These are phyloP conservation scores for Salix udensis DNA, from an alignment of 345 rosid species.

Conservation along the genomic window DNA sequence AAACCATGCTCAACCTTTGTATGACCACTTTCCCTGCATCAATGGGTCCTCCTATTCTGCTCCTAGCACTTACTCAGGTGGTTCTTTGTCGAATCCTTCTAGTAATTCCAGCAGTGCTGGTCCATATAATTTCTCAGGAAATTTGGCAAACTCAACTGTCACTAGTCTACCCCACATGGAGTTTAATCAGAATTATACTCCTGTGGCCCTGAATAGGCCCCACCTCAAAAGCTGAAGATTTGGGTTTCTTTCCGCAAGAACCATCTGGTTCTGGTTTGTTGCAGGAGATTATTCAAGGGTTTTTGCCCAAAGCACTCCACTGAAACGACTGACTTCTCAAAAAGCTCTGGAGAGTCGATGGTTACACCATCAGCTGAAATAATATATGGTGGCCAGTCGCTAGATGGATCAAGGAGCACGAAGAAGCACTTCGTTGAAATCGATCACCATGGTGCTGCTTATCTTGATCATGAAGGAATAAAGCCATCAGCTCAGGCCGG, in stretches of 20 bases:
- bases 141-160: constrained; percentile 7
- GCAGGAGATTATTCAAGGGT: constrained; percentile 77
- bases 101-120: not conserved
- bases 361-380: constrained; percentile 11
- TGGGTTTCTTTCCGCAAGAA: constrained; percentile 50
- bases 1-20: constrained; percentile 2
- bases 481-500: constrained; percentile 10
- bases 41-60: constrained; percentile 14
- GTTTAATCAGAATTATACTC: not conserved
- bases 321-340: constrained; percentile 9
- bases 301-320: constrained; percentile 45
- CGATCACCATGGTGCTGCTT: constrained; percentile 1
- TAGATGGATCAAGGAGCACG: constrained; percentile 5
- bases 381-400: not conserved
- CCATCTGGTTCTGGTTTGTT: constrained; percentile 67
- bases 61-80: not conserved
- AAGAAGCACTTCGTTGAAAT: not conserved
- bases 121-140: not conserved
- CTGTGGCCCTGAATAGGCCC: not conserved
- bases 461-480: constrained; percentile 10
- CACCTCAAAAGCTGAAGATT: not conserved
- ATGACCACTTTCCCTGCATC: constrained; percentile 13
- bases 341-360: not conserved
- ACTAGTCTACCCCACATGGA: constrained; percentile 7
- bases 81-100: constrained; percentile 6